Evolutionary conservation across 495 filamentous ascomycete species (phyloP).

Genomic region (Lasiosphaeriaceae sp.): DNA sequence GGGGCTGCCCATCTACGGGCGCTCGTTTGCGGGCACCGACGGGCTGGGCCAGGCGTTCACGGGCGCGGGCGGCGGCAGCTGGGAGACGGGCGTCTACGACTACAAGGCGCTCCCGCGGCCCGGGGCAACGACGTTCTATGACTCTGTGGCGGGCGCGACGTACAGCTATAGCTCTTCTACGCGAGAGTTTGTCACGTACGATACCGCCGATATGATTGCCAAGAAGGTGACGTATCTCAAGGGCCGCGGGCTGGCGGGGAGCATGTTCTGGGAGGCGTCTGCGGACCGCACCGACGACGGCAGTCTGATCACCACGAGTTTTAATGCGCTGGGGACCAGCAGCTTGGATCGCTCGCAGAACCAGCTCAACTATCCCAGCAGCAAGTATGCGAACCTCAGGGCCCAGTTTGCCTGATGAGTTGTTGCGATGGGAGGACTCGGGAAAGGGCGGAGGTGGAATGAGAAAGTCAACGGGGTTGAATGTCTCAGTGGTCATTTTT

Average conservation of each 20-base stretch:
- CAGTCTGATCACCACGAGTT: slow-evolving; percentile 59
- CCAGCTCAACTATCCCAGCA: slow-evolving; percentile 37
- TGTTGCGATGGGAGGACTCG: no score
- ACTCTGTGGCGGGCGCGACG: slow-evolving; percentile 50
- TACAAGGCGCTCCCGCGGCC: slow-evolving; percentile 61
- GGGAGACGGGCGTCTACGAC: slow-evolving; percentile 82
- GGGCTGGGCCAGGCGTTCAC: slow-evolving; percentile 64
- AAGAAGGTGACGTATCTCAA: slow-evolving; percentile 65
- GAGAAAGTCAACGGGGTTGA: not conserved
- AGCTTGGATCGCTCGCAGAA: slow-evolving; percentile 35
- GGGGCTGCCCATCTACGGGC: slow-evolving; percentile 85
- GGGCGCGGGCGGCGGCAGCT: slow-evolving; percentile 61
- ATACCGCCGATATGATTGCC: slow-evolving; percentile 57
- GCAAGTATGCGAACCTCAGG: slow-evolving; percentile 39
- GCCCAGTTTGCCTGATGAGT: slow-evolving; percentile 17
- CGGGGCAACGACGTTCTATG: slow-evolving; percentile 44
- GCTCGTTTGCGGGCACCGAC: slow-evolving; percentile 65
- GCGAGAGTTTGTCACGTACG: slow-evolving; percentile 68
- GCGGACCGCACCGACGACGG: slow-evolving; percentile 60
- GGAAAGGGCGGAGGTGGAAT: no score
- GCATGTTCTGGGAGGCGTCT: slow-evolving; percentile 91
- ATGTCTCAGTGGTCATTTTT: not conserved
- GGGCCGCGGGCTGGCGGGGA: slow-evolving; percentile 62
- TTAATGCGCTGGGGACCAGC: slow-evolving; percentile 28
- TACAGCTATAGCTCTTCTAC: slow-evolving; percentile 63